A percentile compares a stretch with the other conserved stretches of the same genome.
Evolutionary conservation across 768 basidiomycete species (phyloP).

Genomic region (Kwoniella heveanensis): DNA sequence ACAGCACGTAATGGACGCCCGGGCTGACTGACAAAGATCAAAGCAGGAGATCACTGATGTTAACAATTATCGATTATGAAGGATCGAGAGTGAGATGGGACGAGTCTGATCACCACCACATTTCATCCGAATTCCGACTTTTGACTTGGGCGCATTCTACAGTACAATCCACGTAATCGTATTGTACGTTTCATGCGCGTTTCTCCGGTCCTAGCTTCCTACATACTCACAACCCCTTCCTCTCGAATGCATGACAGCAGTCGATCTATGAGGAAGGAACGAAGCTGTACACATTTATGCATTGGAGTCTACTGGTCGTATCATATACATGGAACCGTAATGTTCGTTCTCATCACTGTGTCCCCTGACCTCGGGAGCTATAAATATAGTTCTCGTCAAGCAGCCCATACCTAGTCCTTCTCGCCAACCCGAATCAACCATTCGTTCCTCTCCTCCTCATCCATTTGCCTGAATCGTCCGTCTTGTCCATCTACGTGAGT

Average conservation of each 20-base stretch:
- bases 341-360: too few relatives aligned
- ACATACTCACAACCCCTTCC: too few relatives aligned
- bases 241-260: too few relatives aligned
- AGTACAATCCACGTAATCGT: background rate
- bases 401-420: constrained; percentile 53
- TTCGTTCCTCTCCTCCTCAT: constrained; percentile 56
- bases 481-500: constrained; percentile 59
- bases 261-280: too few relatives aligned
- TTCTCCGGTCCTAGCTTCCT: constrained; percentile 19
- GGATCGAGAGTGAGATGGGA: too few relatives aligned
- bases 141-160: background rate
- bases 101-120: too few relatives aligned
- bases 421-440: constrained; percentile 58
- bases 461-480: constrained; percentile 57
- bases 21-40: too few relatives aligned
- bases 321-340: background rate
- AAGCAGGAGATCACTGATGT: too few relatives aligned
- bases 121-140: constrained; percentile 9
- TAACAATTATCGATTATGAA: too few relatives aligned
- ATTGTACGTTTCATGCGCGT: constrained; percentile 9
- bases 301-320: background rate
- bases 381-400: too few relatives aligned
- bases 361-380: too few relatives aligned
- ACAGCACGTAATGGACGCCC: too few relatives aligned
- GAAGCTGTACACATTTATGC: constrained; percentile 6